Evolutionary conservation across 2,329 filamentous ascomycete species (phyloP), one percentile per base, ranked within the genome.

Genomic region (Akanthomyces uredinophilus): DNA sequence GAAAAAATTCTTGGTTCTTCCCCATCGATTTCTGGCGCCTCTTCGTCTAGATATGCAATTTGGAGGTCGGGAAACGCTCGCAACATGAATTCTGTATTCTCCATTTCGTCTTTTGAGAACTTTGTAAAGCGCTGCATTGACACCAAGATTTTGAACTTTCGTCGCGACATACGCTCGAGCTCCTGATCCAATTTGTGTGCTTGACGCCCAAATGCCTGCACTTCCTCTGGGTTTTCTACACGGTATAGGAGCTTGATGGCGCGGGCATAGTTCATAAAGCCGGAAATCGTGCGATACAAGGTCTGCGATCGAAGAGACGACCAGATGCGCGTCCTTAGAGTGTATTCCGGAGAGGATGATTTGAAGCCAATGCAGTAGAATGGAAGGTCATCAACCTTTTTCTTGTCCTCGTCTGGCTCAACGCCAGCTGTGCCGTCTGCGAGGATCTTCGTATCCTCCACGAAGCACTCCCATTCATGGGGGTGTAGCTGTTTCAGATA

Each of bases 301-400:
- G 95, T 99, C 76, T 99, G 95, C 62, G 93, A 96, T 47, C 95
- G 94, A 44, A 99, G 89, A 5, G 95, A 99, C 6, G 95, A 92
- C 95, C 95, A 99, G 69, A 99, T 99, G 79, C 95, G 91, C 11
- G 95, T 99, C 64, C 95, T 88, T 5, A 99, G 87, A 44, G 95
- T 99, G 78, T 99, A 99, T 75, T 99, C 95, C 0, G 95, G 95
- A 65, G 95, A 95, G 32, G 95, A 96, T 51, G 95, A 99, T 79
- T 99, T 99, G 87, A 99, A 99, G 79, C 95, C 95, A 75, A 99
- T 98, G 81, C 95, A 99, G 83, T 99, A 99, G 81, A 99, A 99
- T 46, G 95, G 95, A 63, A 99, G 86, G 74, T 99, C 95, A 67
- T 99, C 95, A 66, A 98, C 98, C 87, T 99, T 99, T 86, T 90